phyloP scores from a whole-genome alignment of 1,284 basidiomycete genomes.

The Cryptococcus sp. region DNA sequence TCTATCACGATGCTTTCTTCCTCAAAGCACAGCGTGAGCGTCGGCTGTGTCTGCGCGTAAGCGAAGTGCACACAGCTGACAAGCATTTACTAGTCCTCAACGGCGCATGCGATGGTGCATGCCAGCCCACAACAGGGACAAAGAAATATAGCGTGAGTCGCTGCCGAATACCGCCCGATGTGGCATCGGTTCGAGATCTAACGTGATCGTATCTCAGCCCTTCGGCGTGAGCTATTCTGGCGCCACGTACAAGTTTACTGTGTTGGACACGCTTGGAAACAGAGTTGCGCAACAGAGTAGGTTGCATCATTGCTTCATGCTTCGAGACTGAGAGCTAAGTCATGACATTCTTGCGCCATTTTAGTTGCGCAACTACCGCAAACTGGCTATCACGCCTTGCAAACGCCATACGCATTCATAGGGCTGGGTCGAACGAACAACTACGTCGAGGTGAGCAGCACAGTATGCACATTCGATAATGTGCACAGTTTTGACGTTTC shows the following conservation, averaged over 20 bases:
- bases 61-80: no score
- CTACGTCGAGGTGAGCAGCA: slow-evolving; percentile 76
- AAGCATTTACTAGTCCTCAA: slow-evolving; percentile 68
- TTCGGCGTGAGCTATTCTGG: slow-evolving; percentile 93
- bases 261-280: slow-evolving; percentile 86
- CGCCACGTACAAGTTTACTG: slow-evolving; percentile 95
- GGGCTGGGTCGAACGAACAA: slow-evolving; percentile 99
- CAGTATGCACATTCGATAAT: not conserved
- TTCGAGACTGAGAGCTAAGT: not conserved
- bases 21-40: slow-evolving; percentile 83
- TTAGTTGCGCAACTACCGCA: slow-evolving; percentile 89
- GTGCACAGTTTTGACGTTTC: not conserved
- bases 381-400: slow-evolving; percentile 83
- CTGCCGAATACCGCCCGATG: not conserved
- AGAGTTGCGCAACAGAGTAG: slow-evolving; percentile 86
- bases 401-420: slow-evolving; percentile 92
- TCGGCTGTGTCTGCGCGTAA: not conserved
- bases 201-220: slow-evolving; percentile 61
- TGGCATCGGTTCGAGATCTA: not conserved
- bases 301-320: slow-evolving; percentile 16
- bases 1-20: slow-evolving; percentile 99
- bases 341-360: not conserved
- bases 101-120: slow-evolving; percentile 84
- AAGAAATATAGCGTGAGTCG: slow-evolving; percentile 68
- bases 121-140: slow-evolving; percentile 64